Evolutionary conservation across 1,284 basidiomycete genomes (phyloP), one percentile per base, ranked within the genome.

Genomic region (Pseudozyma hubeiensis): DNA sequence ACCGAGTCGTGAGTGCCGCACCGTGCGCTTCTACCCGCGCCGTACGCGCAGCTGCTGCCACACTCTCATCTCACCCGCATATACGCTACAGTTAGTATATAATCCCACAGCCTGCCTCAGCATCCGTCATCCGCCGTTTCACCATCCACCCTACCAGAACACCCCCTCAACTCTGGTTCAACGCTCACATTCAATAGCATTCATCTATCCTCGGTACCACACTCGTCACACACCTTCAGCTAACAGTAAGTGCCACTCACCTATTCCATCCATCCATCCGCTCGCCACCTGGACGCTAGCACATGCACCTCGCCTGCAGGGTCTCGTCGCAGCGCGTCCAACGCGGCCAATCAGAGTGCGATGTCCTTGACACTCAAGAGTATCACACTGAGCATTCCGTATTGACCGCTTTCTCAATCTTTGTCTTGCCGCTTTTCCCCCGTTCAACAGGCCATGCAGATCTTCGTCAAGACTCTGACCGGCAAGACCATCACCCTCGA

Each of bases 401-500:
- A 24, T 46, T 49, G 41, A 56, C 47, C 3, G 11, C 39, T 2
- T 41, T 10, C 17, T 30, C 10, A 16, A 13, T 24, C 31, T 41
- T 24, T 24, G 33, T 46, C 33, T 34, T 34, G 2, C 24, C 41
- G 4, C 16, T 43, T 37, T 37, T 34, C 8, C 17, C 29, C 19
- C 11, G 30, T 17, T 14, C 4, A 4, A 19, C 59, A 68, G 65
- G 56, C 43, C 59, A 75, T 79, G 76, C 75, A 83, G 58, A 81
- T 84, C 60, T 83, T 84, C 44, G 82, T 84, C 65, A 84, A 84
- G 80, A 82, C 92, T 89, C 92, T 98, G 79, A 97, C 95, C 88
- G 95, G 96, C 86, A 98, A 97, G 89, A 97, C 94, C 78, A 96
- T 97, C 89, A 96, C 94, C 83, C 61, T 93, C 89, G 86, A 93